Percentiles rank a stretch among this genome's conserved stretches.
Conservation (phyloP, 192 early-diverging fungal genomes). For the Spizellomyces sp. region DNA sequence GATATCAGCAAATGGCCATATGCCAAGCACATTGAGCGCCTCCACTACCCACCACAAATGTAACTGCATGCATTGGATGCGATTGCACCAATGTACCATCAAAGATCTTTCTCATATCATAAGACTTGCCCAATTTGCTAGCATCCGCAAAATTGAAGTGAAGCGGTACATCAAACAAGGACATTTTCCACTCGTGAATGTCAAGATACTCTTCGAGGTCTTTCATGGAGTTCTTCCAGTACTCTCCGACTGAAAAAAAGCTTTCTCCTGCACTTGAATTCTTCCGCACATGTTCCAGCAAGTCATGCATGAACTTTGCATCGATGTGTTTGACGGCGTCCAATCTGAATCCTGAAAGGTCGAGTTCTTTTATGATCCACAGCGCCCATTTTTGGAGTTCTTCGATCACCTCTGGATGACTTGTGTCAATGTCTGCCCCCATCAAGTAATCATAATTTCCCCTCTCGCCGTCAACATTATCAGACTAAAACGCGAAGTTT, state of each 20-base stretch:
- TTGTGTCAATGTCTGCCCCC: constrained; percentile 43
- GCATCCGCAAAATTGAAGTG: constrained; percentile 34
- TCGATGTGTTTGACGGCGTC: constrained; percentile 39
- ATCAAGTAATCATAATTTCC: constrained; percentile 56
- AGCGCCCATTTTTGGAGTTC: constrained; percentile 27
- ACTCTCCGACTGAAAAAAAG: constrained; percentile 33
- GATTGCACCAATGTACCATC: constrained; percentile 33
- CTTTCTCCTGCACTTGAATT: constrained; percentile 17
- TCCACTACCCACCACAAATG: constrained; percentile 28
- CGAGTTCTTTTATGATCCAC: constrained; percentile 32
- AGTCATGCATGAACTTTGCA: constrained; percentile 28
- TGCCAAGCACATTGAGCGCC: too few species aligned
- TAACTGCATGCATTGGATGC: constrained; percentile 37
- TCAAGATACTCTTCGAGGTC: constrained; percentile 36
- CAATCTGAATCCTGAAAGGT: constrained; percentile 28
- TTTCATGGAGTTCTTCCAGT: constrained; percentile 28
- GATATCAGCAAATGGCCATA: neutral
- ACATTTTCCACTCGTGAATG: constrained; percentile 34
- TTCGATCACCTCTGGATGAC: constrained; percentile 17
- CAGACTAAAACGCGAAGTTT: constrained; percentile 11
- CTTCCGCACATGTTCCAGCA: constrained; percentile 28
- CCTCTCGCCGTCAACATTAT: constrained; percentile 48
- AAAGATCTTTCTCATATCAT: constrained; percentile 36
- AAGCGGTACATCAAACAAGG: constrained; percentile 33
- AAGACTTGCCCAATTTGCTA: constrained; percentile 4